Conservation (phyloP, 495 filamentous ascomycete genomes). For the Friedmanniomyces simplex region DNA sequence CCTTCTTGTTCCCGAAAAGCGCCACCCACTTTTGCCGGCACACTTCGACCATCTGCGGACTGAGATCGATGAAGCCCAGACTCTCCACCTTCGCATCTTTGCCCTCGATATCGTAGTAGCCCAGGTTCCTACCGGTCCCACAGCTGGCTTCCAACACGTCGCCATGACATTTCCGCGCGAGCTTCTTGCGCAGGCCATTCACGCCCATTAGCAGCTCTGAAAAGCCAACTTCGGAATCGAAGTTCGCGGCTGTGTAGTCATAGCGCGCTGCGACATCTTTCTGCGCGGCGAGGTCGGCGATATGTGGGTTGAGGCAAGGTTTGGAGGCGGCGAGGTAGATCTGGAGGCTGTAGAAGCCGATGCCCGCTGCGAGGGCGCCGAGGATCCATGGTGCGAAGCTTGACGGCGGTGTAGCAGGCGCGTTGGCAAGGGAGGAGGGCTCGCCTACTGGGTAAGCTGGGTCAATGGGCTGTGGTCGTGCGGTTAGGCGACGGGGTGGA, state of each 20-base stretch:
- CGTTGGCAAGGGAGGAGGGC: not conserved
- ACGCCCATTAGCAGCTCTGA: conserved; percentile 27
- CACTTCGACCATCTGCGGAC: conserved; percentile 52
- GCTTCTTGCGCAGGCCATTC: conserved; percentile 42
- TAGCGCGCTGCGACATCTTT: conserved; percentile 28
- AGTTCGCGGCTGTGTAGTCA: conserved; percentile 26
- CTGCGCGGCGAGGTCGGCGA: conserved; percentile 17
- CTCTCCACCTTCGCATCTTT: conserved; percentile 26
- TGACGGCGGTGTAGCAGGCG: not conserved
- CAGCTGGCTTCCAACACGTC: conserved; percentile 82
- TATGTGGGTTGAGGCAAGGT: conserved; percentile 4
- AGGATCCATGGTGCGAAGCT: conserved; percentile 8
- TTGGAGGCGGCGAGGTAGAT: conserved; percentile 21
- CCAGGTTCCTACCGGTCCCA: conserved; percentile 81
- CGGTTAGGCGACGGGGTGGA: not conserved
- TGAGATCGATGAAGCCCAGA: conserved; percentile 56
- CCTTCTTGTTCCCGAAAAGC: conserved; percentile 25
- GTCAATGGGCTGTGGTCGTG: not conserved
- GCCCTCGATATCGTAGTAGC: conserved; percentile 50
- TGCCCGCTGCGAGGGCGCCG: conserved; percentile 15
- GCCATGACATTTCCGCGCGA: conserved; percentile 53
- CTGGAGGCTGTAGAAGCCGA: conserved; percentile 23
- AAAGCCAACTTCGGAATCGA: conserved; percentile 28
- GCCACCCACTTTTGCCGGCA: conserved; percentile 48
- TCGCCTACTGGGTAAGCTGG: not conserved